Base-by-base conservation (phyloP, 495 filamentous ascomycete genomes). In the Symbiotaphrina buchneri region DNA sequence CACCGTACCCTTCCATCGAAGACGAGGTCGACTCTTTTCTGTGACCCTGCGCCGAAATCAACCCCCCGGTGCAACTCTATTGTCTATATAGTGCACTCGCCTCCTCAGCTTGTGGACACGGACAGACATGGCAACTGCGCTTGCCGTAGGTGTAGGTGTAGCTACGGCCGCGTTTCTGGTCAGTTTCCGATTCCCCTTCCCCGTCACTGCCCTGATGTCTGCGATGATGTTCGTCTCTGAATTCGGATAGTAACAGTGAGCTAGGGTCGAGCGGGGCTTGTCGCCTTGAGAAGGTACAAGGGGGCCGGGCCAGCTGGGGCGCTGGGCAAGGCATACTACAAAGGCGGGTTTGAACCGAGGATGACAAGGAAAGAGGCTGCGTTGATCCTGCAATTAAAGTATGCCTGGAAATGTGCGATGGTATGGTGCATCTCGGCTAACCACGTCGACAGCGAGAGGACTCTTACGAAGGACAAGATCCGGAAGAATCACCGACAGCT, bases 401-500 rank as follows among this genome's bases (percentile, higher is more conserved):
- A 71, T 27, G 69, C 55, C 24, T 28, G 13, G 10, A 8, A 10
- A 3, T 10, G 24, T 10, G 24, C 2, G 24, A n/a, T 1, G 1
- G n/a, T 26, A 26, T 13, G 1, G 24, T 26, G n/a, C n/a, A 26
- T 13, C 1, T 10, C 14, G 24, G 24, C 24, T 10, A 8, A n/a
- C n/a, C n/a, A n/a, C n/a, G 1, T 18, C 5, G 30, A 45, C 37
- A 94, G 85, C 31, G 87, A 95, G 50, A 65, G 80, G 28, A 67
- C 67, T 37, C 39, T 92, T 41, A 82, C 70, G 32, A 92, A 90
- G 55, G 81, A 92, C 24, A 83, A 85, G 40, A 61, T 99, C 29
- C 78, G 87, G 44, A 94, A 95, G 59, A 83, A 85, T 40, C 87
- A 99, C 57, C 71, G 87, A 21, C 80, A 77, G 37, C 71, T 95